phyloP scores from a whole-genome alignment of 1,284 basidiomycete species.

The Cystobasidium pallidum region DNA sequence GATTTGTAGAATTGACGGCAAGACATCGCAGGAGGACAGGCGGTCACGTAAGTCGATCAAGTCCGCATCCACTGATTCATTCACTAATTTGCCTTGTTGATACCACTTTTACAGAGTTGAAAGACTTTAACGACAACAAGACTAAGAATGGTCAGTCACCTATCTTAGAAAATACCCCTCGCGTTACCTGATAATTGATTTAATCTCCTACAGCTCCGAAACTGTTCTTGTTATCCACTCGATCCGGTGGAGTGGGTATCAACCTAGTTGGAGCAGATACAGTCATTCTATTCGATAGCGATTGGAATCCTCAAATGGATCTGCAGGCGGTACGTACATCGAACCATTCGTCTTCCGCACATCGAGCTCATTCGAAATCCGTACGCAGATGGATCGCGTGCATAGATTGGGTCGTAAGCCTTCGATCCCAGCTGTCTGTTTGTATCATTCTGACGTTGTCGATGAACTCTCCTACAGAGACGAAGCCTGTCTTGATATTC shows the following conservation, averaged over 20 bases:
- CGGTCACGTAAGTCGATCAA: conserved; percentile 88
- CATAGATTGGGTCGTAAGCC: conserved; percentile 86
- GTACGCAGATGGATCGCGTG: conserved; percentile 68
- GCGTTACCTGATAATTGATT: no score
- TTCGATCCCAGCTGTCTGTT: neutral
- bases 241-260: conserved; percentile 95
- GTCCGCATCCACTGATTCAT: no score
- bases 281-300: conserved; percentile 84
- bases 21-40: conserved; percentile 77
- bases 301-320: conserved; percentile 85
- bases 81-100: no score
- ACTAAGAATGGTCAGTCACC: conserved; percentile 47
- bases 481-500: conserved; percentile 94
- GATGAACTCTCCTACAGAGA: conserved; percentile 64
- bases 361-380: conserved; percentile 67
- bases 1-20: conserved; percentile 88
- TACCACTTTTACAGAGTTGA: conserved; percentile 54
- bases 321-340: conserved; percentile 72
- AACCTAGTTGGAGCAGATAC: conserved; percentile 99
- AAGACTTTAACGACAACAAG: conserved; percentile 56
- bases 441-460: no score
- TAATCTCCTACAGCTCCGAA: conserved; percentile 25
- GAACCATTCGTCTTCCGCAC: conserved; percentile 57
- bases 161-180: no score
- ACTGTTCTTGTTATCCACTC: conserved; percentile 76